These are phyloP conservation scores for Lithohypha guttulata DNA, from an alignment of 2,329 filamentous ascomycete genomes.

Conservation along the genomic window DNA sequence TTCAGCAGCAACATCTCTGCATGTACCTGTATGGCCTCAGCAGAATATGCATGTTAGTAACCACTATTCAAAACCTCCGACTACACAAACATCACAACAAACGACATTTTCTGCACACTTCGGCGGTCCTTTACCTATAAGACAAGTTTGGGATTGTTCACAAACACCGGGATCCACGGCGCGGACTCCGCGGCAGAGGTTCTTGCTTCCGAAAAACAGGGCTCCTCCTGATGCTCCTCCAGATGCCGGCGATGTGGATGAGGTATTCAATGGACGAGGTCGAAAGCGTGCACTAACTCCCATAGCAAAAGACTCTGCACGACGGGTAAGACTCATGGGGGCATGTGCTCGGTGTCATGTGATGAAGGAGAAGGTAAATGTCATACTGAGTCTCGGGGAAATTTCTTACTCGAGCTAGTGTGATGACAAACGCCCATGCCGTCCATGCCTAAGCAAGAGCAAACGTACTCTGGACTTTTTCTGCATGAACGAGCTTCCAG, in stretches of 20 bases:
- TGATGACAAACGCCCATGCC: neutral
- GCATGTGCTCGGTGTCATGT: constrained; percentile 5
- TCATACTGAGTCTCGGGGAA: neutral
- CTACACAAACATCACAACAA: too few species aligned
- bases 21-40: too few species aligned
- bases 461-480: constrained; percentile 3
- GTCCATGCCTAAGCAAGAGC: neutral
- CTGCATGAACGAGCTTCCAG: constrained; percentile 1
- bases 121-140: too few species aligned
- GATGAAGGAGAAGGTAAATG: constrained; percentile 4
- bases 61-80: too few species aligned
- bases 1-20: too few species aligned
- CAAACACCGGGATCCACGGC: neutral
- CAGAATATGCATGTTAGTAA: too few species aligned
- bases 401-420: neutral
- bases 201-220: neutral
- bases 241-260: constrained; percentile 2
- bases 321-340: constrained; percentile 1
- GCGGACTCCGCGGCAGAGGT: neutral
- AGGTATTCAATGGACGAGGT: neutral
- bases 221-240: neutral
- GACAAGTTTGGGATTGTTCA: too few species aligned
- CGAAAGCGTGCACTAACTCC: constrained; percentile 3
- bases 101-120: too few species aligned
- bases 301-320: neutral